A percentile compares a stretch with the other conserved stretches of the same genome.
These are phyloP conservation scores for Oryza australiensis DNA, from an alignment of 176 grass and related monocot genomes.

Conservation along the genomic window DNA sequence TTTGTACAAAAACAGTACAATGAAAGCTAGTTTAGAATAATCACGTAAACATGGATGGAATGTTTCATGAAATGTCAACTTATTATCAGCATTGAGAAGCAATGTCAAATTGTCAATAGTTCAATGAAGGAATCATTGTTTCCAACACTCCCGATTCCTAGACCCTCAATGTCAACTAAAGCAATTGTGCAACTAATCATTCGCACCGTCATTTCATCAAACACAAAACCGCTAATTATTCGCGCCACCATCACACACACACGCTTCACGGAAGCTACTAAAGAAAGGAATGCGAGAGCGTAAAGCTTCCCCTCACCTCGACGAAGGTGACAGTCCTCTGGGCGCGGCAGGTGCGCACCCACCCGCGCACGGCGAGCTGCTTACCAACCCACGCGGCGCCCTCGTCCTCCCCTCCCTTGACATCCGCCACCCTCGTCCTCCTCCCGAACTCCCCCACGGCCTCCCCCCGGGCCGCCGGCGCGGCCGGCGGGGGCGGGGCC, in stretches of 20 bases:
- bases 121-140: not conserved
- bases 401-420: slow-evolving; percentile 73
- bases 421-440: slow-evolving; percentile 61
- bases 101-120: not conserved
- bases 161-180: not conserved
- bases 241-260: not conserved
- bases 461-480: slow-evolving; percentile 30
- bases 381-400: slow-evolving; percentile 68
- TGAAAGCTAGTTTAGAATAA: not conserved
- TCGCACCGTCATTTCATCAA: no score
- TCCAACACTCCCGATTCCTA: not conserved
- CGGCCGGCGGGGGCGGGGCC: slow-evolving; percentile 23
- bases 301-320: slow-evolving; percentile 55
- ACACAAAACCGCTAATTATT: no score
- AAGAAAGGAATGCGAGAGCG: not conserved
- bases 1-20: not conserved
- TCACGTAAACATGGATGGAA: not conserved
- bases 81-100: not conserved
- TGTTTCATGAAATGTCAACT: not conserved
- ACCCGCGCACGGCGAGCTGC: slow-evolving; percentile 71
- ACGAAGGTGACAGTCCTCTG: slow-evolving; percentile 97
- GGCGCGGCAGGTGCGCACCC: slow-evolving; percentile 91
- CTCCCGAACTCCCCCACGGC: slow-evolving; percentile 68
- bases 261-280: not conserved
- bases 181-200: no score